Base-by-base conservation (phyloP, 2,329 filamentous ascomycete species). In the Arthrobotrys conoides region DNA sequence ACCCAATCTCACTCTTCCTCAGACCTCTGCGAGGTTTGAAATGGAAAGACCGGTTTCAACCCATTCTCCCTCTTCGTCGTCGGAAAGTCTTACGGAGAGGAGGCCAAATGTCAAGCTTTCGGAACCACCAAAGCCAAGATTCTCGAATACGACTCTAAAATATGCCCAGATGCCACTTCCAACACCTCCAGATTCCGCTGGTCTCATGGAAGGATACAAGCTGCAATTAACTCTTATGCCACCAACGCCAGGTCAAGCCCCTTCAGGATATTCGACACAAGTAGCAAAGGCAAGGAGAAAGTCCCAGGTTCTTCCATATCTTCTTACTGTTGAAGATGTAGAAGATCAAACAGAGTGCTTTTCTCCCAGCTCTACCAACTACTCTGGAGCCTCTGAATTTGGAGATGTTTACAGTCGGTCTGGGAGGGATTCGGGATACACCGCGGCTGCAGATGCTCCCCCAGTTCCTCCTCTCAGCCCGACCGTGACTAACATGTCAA, bases 101-200 rank as follows among this genome's bases (percentile, higher is more conserved):
- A 75, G 64, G 20, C 24, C 71, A 14, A 65, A 66, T 27, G 55
- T 64, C 16, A 41, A 46, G 9, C 36, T 67, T 36, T 33, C 72
- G 38, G 63, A 78, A 33, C 68, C 66, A 20, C 68, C 61, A 22
- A 79, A 79, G 57, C 71, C 76, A 22, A 70, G 76, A 65, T 75
- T 70, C 48, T 79, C 76, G 46, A 73, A 65, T 24, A 79, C 76
- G 5, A 75, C 76, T 24, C 41, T 79, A 3, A 79, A 79, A 63
- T 79, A 79, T 41, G 38, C 76, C n/a, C 76, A 79, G 41, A 79
- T 75, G 76, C 76, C 76, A 5, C 65, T 79, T 22, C 76, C 76
- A n/a, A 79, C 76, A 8, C 76, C 76, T 27, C 76, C 76, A 27
- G 76, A 79, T 38, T 79, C 76, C 22, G 76, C 76, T 36, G 76